Conservation (phyloP, 768 basidiomycete genomes). For the Phaeotremella skinneri region DNA sequence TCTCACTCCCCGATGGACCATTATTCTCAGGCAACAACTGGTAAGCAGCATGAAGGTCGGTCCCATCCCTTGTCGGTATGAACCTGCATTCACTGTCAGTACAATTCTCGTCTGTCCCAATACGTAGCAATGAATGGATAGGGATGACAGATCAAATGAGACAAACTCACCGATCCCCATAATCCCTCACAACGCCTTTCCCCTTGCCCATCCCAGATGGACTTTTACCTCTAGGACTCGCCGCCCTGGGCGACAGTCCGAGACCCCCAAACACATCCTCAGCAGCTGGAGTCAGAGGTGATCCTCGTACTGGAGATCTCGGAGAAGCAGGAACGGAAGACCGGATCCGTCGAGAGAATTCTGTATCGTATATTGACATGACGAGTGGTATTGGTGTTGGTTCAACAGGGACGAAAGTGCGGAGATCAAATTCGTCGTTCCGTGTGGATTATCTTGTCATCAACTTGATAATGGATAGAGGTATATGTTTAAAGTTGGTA, state of each 20-base stretch:
- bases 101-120: neutral
- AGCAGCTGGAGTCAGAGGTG: neutral
- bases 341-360: slow-evolving; percentile 25
- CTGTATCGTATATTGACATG: slow-evolving; percentile 33
- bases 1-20: slow-evolving; percentile 53
- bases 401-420: neutral
- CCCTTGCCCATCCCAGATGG: slow-evolving; percentile 31
- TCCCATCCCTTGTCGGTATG: slow-evolving; percentile 62
- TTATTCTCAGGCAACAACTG: slow-evolving; percentile 59
- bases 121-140: neutral
- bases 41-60: slow-evolving; percentile 64
- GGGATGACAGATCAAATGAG: neutral
- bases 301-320: slow-evolving; percentile 1
- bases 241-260: slow-evolving; percentile 20
- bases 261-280: slow-evolving; percentile 41
- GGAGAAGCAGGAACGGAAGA: slow-evolving; percentile 20
- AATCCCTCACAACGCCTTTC: slow-evolving; percentile 43
- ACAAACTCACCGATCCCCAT: slow-evolving; percentile 52
- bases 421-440: too few relatives aligned
- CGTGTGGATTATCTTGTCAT: too few relatives aligned
- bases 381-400: neutral
- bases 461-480: too few relatives aligned
- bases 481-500: neutral
- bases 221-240: slow-evolving; percentile 18
- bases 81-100: slow-evolving; percentile 54